A percentile compares a stretch with the other conserved stretches of the same genome.
Evolutionary conservation across 495 filamentous ascomycete species (phyloP).

Genomic region (Penicillium maclennaniae): DNA sequence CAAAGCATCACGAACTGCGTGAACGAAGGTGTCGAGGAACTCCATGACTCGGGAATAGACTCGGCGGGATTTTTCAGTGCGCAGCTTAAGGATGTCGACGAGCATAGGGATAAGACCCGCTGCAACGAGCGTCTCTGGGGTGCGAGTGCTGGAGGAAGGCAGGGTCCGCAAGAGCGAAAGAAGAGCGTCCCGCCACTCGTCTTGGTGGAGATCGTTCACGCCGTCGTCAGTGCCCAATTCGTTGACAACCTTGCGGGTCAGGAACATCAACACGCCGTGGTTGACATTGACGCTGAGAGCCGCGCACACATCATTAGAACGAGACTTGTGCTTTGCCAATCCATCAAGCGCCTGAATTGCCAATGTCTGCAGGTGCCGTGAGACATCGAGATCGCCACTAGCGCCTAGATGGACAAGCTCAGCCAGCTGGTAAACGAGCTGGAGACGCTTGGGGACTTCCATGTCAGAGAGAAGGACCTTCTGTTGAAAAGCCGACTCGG

Average conservation of each 20-base stretch:
- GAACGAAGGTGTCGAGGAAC: conserved; percentile 83
- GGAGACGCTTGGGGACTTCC: conserved; percentile 85
- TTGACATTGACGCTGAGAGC: conserved; percentile 91
- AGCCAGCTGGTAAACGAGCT: conserved; percentile 86
- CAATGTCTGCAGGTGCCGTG: conserved; percentile 74
- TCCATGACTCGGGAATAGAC: conserved; percentile 74
- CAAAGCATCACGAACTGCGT: conserved; percentile 75
- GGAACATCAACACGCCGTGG: conserved; percentile 92
- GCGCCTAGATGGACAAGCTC: conserved; percentile 77
- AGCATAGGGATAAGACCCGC: conserved; percentile 86
- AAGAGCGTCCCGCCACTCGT: conserved; percentile 85
- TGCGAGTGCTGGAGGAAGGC: conserved; percentile 62
- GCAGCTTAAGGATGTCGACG: conserved; percentile 81
- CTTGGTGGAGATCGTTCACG: conserved; percentile 56
- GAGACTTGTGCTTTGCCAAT: conserved; percentile 70
- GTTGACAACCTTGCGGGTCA: conserved; percentile 83
- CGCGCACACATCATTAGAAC: conserved; percentile 73
- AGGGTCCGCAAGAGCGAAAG: conserved; percentile 78
- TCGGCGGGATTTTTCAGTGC: conserved; percentile 76
- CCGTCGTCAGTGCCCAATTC: conserved; percentile 61
- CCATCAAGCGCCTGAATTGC: conserved; percentile 78
- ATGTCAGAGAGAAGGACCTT: conserved; percentile 83
- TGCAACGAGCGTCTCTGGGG: conserved; percentile 70
- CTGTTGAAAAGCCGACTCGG: conserved; percentile 72
- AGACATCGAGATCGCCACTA: conserved; percentile 61